A percentile compares a stretch with the other conserved stretches of the same genome.
Conservation (phyloP, 495 filamentous ascomycete species). For the Bryoglossum gracile region DNA sequence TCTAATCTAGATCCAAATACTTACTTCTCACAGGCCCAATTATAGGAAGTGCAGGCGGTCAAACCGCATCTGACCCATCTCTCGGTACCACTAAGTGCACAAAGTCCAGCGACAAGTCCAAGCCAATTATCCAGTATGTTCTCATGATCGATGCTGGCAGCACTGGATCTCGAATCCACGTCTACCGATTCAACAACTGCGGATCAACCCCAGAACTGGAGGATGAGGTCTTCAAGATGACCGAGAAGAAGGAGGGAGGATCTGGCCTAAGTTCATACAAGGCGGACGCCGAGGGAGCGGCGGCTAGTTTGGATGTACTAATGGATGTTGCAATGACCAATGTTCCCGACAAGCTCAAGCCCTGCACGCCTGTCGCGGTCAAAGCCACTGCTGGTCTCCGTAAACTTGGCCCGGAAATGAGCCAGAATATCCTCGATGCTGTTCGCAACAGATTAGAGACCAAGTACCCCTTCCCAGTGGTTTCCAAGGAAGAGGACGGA, state of each 20-base stretch:
- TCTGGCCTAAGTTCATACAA: conserved; percentile 83
- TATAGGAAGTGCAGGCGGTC: conserved; percentile 30
- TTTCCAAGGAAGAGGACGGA: conserved; percentile 73
- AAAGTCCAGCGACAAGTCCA: conserved; percentile 71
- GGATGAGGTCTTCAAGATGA: conserved; percentile 84
- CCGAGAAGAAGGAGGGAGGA: conserved; percentile 65
- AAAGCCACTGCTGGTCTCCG: conserved; percentile 95
- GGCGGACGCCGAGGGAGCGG: conserved; percentile 77
- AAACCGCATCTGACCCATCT: conserved; percentile 50
- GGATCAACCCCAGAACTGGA: conserved; percentile 92
- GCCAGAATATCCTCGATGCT: conserved; percentile 74
- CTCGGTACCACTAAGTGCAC: conserved; percentile 66
- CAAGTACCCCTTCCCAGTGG: conserved; percentile 86
- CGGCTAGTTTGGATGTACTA: conserved; percentile 79
- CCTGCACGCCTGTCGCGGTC: conserved; percentile 85
- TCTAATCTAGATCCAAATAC: not conserved
- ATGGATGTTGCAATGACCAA: conserved; percentile 75
- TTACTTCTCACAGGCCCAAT: too few relatives aligned
- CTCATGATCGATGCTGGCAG: conserved; percentile 98
- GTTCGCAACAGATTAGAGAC: conserved; percentile 82
- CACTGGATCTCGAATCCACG: conserved; percentile 95
- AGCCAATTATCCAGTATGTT: conserved; percentile 93
- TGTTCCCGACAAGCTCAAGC: conserved; percentile 80
- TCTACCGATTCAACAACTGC: conserved; percentile 99
- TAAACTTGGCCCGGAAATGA: conserved; percentile 73